phyloP scores from a whole-genome alignment of 352 stramenopile genomes.

The Globisporangium iwayamae region DNA sequence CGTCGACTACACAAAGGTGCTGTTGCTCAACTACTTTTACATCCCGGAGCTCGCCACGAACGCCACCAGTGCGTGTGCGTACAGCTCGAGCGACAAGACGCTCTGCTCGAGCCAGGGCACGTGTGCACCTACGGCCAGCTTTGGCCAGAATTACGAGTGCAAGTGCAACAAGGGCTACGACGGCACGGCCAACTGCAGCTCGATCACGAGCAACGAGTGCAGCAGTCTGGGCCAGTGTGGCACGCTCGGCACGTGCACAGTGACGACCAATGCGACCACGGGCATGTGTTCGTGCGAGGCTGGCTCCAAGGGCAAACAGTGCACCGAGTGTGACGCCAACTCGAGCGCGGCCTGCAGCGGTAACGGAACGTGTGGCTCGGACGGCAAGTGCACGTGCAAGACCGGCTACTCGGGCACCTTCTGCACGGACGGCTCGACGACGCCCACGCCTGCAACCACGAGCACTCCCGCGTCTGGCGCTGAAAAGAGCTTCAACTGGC shows the following conservation, averaged over 20 bases:
- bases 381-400: slow-evolving; percentile 51
- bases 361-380: slow-evolving; percentile 44
- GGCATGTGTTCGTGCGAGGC: slow-evolving; percentile 45
- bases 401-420: slow-evolving; percentile 62
- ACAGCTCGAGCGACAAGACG: slow-evolving; percentile 34
- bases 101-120: slow-evolving; percentile 74
- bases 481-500: not conserved
- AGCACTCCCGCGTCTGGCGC: slow-evolving; percentile 5
- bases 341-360: slow-evolving; percentile 33
- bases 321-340: slow-evolving; percentile 46
- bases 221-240: slow-evolving; percentile 73
- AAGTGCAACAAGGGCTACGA: slow-evolving; percentile 76
- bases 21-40: slow-evolving; percentile 48
- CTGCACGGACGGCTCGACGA: slow-evolving; percentile 25
- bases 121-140: slow-evolving; percentile 51
- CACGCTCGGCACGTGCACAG: slow-evolving; percentile 42
- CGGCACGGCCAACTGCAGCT: slow-evolving; percentile 46
- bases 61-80: slow-evolving; percentile 48
- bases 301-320: slow-evolving; percentile 65
- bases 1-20: slow-evolving; percentile 62
- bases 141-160: slow-evolving; percentile 67
- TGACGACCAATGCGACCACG: slow-evolving; percentile 24
- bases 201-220: slow-evolving; percentile 58
- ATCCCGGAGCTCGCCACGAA: slow-evolving; percentile 61
- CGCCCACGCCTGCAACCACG: not conserved